Conservation (phyloP, 352 stramenopile genomes). For the Phytophthora meadii region DNA sequence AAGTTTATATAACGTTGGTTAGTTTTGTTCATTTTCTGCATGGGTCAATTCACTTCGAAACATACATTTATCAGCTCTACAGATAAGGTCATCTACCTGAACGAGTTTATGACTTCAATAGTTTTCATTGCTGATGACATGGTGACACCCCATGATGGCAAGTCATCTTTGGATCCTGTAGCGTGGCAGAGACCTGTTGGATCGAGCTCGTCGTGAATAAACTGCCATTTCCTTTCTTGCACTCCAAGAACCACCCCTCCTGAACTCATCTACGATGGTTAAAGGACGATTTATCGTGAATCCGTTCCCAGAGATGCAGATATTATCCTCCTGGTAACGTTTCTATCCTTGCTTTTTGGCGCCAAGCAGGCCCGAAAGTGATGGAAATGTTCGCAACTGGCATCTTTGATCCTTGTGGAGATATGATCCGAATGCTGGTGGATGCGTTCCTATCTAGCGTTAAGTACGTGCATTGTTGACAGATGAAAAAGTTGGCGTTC, state of each 20-base stretch:
- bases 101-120: too few relatives aligned
- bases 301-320: slow-evolving; percentile 38
- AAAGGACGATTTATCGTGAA: slow-evolving; percentile 37
- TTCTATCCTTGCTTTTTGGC: slow-evolving; percentile 39
- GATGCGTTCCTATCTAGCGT: too few relatives aligned
- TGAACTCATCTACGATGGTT: slow-evolving; percentile 9
- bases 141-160: too few relatives aligned
- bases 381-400: slow-evolving; percentile 45
- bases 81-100: too few relatives aligned
- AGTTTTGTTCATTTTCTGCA: background rate
- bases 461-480: too few relatives aligned
- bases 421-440: too few relatives aligned
- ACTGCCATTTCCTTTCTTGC: slow-evolving; percentile 1
- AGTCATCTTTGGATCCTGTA: too few relatives aligned
- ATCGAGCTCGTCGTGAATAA: too few relatives aligned
- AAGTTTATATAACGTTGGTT: background rate
- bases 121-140: too few relatives aligned
- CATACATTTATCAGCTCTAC: too few relatives aligned
- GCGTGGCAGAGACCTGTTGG: background rate
- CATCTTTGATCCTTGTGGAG: too few relatives aligned
- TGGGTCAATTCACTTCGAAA: background rate
- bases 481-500: too few relatives aligned
- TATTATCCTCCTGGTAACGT: slow-evolving; percentile 32
- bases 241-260: slow-evolving; percentile 15
- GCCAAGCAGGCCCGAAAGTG: slow-evolving; percentile 27